phyloP scores from a whole-genome alignment of 2,329 filamentous ascomycete genomes.

The Xylariaceae sp. region DNA sequence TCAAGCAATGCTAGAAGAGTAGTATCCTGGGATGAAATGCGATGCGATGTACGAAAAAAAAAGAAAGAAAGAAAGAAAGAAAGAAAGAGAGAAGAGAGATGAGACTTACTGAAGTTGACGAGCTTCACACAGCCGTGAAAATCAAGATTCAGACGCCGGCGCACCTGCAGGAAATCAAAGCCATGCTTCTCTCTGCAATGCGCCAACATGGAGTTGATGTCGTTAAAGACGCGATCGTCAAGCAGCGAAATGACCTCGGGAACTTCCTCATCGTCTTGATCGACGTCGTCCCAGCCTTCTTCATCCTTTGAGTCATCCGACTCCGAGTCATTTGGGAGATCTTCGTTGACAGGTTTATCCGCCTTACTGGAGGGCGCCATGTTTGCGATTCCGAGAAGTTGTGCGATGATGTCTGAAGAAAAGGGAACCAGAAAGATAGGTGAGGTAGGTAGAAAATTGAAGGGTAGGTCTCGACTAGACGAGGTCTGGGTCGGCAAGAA shows the following conservation, averaged over 20 bases:
- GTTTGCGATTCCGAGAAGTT: background rate
- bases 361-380: slow-evolving; percentile 10
- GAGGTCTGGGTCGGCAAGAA: slow-evolving; percentile 6
- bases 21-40: background rate
- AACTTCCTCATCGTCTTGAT: slow-evolving; percentile 54
- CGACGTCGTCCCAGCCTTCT: slow-evolving; percentile 50
- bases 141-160: slow-evolving; percentile 56
- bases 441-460: background rate
- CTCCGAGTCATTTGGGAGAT: slow-evolving; percentile 32
- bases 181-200: slow-evolving; percentile 60
- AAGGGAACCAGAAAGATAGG: background rate
- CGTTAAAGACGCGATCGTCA: slow-evolving; percentile 59
- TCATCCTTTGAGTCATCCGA: slow-evolving; percentile 37
- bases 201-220: slow-evolving; percentile 59
- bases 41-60: background rate
- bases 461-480: background rate
- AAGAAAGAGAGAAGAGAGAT: background rate
- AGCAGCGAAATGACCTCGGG: slow-evolving; percentile 62
- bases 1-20: too few species aligned
- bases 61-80: background rate
- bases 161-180: slow-evolving; percentile 61
- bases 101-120: slow-evolving; percentile 57
- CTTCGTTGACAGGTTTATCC: slow-evolving; percentile 3
- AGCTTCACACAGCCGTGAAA: slow-evolving; percentile 70
- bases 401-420: background rate